A percentile compares a stretch with the other conserved stretches of the same genome.
phyloP scores from a whole-genome alignment of 2,329 filamentous ascomycete genomes.

The Cryphonectria carpinicola region DNA sequence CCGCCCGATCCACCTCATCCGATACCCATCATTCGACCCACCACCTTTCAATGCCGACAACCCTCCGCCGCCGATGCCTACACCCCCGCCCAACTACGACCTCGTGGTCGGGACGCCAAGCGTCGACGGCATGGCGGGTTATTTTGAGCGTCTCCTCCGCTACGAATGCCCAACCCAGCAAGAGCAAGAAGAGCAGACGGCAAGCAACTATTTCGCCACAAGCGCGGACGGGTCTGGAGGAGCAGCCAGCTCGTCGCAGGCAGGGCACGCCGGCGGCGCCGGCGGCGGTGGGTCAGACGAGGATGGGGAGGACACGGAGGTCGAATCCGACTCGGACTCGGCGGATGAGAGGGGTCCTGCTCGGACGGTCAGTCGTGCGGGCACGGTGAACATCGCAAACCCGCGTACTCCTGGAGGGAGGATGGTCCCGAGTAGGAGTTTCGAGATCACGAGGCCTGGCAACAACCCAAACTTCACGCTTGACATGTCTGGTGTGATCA shows the following conservation, averaged over 20 bases:
- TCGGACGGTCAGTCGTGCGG: constrained; percentile 54
- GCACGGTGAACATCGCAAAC: constrained; percentile 61
- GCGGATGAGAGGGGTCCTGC: constrained; percentile 39
- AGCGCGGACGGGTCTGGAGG: constrained; percentile 17
- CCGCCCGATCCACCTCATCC: constrained; percentile 82
- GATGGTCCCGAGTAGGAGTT: constrained; percentile 58
- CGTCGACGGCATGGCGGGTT: constrained; percentile 77
- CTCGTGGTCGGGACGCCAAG: constrained; percentile 71
- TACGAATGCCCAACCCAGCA: constrained; percentile 54
- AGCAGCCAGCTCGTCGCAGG: neutral
- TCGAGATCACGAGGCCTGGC: constrained; percentile 57
- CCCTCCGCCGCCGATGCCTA: constrained; percentile 68
- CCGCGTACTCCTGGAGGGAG: constrained; percentile 58
- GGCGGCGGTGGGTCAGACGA: constrained; percentile 37
- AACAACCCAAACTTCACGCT: constrained; percentile 35
- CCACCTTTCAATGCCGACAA: constrained; percentile 84
- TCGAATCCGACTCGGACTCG: constrained; percentile 41
- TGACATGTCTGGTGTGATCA: constrained; percentile 38
- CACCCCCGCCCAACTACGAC: constrained; percentile 85
- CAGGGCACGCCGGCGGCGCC: neutral
- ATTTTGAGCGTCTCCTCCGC: constrained; percentile 79
- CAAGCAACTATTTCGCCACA: constrained; percentile 15
- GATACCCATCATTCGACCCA: constrained; percentile 84
- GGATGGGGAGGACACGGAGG: constrained; percentile 42
- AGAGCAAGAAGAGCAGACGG: neutral